A percentile compares a stretch with the other conserved stretches of the same genome.
Evolutionary conservation across 1,284 basidiomycete genomes (phyloP).

Genomic region (Tilletia horrida): DNA sequence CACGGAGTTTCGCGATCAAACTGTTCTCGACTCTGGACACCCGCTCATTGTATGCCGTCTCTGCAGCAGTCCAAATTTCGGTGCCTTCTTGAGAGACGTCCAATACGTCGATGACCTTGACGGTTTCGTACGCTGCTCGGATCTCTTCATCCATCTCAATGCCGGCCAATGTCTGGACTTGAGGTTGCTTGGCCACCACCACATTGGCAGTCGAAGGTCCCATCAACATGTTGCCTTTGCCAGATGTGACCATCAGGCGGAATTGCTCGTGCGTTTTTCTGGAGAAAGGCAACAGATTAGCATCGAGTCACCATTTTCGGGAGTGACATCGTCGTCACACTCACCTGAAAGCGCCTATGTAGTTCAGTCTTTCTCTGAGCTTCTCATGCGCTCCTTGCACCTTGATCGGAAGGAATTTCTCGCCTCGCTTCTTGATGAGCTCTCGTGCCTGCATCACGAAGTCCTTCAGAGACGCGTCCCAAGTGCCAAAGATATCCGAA

Average conservation of each 20-base stretch:
- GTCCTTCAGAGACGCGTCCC: constrained; percentile 97
- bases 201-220: constrained; percentile 18
- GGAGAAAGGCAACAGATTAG: not conserved
- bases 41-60: constrained; percentile 94
- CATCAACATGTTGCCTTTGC: constrained; percentile 63
- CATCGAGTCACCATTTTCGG: not conserved
- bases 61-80: constrained; percentile 96
- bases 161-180: constrained; percentile 64
- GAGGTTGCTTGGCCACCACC: constrained; percentile 35
- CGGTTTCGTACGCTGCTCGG: constrained; percentile 79
- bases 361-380: constrained; percentile 81
- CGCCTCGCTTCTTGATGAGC: constrained; percentile 81
- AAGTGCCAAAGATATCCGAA: constrained; percentile 80
- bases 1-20: constrained; percentile 87
- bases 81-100: constrained; percentile 81
- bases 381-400: constrained; percentile 85
- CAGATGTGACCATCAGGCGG: constrained; percentile 92
- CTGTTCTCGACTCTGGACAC: constrained; percentile 97
- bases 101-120: constrained; percentile 92
- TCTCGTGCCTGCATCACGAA: constrained; percentile 97
- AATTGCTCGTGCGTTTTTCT: constrained; percentile 92
- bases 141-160: constrained; percentile 91
- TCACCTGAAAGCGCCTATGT: constrained; percentile 75
- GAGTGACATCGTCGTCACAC: not conserved
- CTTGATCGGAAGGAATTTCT: constrained; percentile 97